Conservation (phyloP, 2,329 filamentous ascomycete genomes). For the Rosellinia necatrix region DNA sequence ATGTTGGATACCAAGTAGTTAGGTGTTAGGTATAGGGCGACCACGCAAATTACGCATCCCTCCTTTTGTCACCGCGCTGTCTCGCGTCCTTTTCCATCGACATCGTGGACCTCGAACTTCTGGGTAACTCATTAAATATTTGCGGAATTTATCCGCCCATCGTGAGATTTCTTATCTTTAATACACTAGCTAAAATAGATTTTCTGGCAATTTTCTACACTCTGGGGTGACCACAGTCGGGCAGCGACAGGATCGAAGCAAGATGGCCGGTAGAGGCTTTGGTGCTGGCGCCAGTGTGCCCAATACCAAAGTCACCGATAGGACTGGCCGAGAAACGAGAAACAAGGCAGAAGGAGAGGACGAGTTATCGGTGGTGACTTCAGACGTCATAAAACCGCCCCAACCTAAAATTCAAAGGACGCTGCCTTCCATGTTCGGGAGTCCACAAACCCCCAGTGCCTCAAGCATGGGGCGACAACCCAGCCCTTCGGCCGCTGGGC, state of each 20-base stretch:
- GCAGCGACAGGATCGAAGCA: neutral
- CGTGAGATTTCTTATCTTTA: no score
- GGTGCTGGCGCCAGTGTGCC: neutral
- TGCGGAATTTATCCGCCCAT: no score
- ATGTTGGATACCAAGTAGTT: no score
- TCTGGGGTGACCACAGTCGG: neutral
- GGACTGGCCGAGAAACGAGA: neutral
- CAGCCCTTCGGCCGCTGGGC: neutral
- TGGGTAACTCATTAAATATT: no score
- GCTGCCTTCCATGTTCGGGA: constrained; percentile 6
- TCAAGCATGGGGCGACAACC: constrained; percentile 8
- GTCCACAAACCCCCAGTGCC: constrained; percentile 8
- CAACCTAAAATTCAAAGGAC: constrained; percentile 2
- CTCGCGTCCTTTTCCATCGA: constrained; percentile 16
- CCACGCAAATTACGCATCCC: constrained; percentile 1
- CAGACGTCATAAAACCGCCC: constrained; percentile 19
- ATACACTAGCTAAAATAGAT: no score
- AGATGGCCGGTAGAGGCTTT: constrained; percentile 14
- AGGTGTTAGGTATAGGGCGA: no score
- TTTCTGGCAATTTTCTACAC: neutral
- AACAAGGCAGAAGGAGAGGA: constrained; percentile 11
- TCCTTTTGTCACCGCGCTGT: constrained; percentile 18
- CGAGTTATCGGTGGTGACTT: constrained; percentile 19
- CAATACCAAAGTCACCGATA: neutral
- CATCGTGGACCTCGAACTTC: no score